phyloP scores from a whole-genome alignment of 2,329 filamentous ascomycete genomes.

The Pyrenochaeta sp. region DNA sequence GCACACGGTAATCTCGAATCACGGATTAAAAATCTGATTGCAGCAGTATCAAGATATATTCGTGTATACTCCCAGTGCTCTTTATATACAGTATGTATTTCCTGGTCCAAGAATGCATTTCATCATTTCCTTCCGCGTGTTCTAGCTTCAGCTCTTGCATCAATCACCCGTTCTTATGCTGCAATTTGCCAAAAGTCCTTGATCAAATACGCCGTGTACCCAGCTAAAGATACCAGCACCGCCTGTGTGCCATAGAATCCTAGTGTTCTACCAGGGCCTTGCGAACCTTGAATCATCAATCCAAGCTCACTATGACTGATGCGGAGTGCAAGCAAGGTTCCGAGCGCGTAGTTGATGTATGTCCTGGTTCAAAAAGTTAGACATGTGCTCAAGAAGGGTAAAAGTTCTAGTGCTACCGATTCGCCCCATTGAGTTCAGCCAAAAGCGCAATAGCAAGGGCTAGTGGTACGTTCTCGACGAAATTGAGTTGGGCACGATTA shows the following conservation, averaged over 20 bases:
- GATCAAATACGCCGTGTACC: conserved; percentile 41
- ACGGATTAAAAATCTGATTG: no score
- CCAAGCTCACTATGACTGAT: conserved; percentile 52
- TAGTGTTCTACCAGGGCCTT: conserved; percentile 30
- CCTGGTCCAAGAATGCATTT: no score
- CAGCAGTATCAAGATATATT: no score
- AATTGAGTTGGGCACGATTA: conserved; percentile 51
- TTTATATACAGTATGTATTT: no score
- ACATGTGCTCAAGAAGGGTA: not conserved
- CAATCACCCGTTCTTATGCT: not conserved
- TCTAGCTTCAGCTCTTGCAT: not conserved
- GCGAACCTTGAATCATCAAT: conserved; percentile 32
- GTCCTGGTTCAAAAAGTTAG: conserved; percentile 18
- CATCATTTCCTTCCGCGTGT: no score
- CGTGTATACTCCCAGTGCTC: no score
- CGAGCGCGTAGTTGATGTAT: conserved; percentile 49
- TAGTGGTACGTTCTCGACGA: conserved; percentile 54
- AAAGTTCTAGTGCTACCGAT: conserved; percentile 30
- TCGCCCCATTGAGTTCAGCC: conserved; percentile 56
- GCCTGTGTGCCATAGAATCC: conserved; percentile 44
- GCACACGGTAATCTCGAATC: no score
- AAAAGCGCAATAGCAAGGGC: conserved; percentile 48
- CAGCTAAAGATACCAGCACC: conserved; percentile 33
- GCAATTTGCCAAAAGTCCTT: conserved; percentile 39
- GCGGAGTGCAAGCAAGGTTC: conserved; percentile 48